These are phyloP conservation scores for Sarocladium strictum DNA, from an alignment of 2,329 filamentous ascomycete genomes.

Conservation along the genomic window DNA sequence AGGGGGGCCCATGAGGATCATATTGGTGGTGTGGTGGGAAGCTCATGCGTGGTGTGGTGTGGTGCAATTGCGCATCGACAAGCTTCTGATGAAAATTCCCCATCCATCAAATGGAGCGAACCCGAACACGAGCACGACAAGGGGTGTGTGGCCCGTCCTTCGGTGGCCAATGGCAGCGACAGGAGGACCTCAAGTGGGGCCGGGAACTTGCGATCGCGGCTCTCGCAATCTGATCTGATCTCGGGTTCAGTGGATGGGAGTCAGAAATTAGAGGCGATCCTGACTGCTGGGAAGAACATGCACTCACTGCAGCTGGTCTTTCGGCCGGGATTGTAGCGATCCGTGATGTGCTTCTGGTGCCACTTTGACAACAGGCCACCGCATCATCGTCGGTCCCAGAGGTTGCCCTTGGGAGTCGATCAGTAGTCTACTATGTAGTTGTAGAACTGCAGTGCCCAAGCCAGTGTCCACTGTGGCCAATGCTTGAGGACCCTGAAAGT, in stretches of 20 bases:
- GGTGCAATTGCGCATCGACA: no score
- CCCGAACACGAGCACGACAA: slow-evolving; percentile 8
- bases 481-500: neutral
- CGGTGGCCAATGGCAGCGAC: neutral
- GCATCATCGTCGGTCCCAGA: neutral
- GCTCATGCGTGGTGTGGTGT: neutral
- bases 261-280: neutral
- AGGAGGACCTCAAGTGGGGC: neutral
- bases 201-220: neutral
- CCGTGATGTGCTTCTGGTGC: slow-evolving; percentile 7
- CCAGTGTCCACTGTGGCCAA: neutral
- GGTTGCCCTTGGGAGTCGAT: neutral
- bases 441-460: no score
- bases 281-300: neutral
- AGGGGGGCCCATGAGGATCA: neutral
- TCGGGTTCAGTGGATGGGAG: neutral
- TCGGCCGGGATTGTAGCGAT: neutral
- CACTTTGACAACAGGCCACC: slow-evolving; percentile 6
- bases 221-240: slow-evolving; percentile 9
- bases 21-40: neutral
- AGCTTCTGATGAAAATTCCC: neutral
- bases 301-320: neutral
- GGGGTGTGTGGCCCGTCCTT: neutral
- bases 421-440: no score
- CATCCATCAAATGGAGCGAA: neutral